Evolutionary conservation across 2,329 filamentous ascomycete genomes (phyloP).

Genomic region (Aspergillus clavatus): DNA sequence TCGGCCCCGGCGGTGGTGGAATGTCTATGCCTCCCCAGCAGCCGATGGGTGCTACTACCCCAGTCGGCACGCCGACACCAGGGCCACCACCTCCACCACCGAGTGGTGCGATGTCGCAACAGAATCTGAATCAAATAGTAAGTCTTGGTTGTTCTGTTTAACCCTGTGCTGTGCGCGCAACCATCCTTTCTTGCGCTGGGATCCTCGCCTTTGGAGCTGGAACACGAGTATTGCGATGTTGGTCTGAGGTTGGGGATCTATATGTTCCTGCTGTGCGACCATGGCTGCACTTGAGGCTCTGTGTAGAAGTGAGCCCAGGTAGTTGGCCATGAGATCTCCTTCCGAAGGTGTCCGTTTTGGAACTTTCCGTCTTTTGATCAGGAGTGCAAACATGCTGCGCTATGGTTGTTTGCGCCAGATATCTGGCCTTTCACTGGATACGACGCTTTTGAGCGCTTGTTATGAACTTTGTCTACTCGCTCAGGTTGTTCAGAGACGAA

Average conservation of each 20-base stretch:
- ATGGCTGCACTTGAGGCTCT: neutral
- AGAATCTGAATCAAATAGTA: constrained; percentile 95
- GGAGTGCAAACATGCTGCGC: too few species aligned
- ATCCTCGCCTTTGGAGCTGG: too few species aligned
- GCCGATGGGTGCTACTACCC: constrained; percentile 44
- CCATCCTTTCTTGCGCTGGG: neutral
- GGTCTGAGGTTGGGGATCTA: neutral
- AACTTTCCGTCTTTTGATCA: too few species aligned
- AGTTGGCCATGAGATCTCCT: too few species aligned
- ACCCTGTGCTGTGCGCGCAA: constrained; percentile 4
- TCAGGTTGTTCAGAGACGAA: too few species aligned
- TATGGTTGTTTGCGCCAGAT: too few species aligned
- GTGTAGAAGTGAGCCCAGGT: too few species aligned
- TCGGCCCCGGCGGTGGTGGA: constrained; percentile 41
- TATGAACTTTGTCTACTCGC: too few species aligned
- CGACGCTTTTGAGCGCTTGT: too few species aligned
- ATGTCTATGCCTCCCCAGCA: constrained; percentile 47
- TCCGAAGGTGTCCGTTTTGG: neutral
- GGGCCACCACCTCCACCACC: constrained; percentile 30
- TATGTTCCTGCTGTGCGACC: neutral
- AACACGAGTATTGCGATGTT: too few species aligned
- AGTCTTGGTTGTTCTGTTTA: constrained; percentile 39
- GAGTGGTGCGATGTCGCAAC: constrained; percentile 61
- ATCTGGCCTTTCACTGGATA: too few species aligned
- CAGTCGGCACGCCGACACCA: constrained; percentile 42